Evolutionary conservation across 768 basidiomycete genomes (phyloP).

Genomic region (Suillus occidentalis): DNA sequence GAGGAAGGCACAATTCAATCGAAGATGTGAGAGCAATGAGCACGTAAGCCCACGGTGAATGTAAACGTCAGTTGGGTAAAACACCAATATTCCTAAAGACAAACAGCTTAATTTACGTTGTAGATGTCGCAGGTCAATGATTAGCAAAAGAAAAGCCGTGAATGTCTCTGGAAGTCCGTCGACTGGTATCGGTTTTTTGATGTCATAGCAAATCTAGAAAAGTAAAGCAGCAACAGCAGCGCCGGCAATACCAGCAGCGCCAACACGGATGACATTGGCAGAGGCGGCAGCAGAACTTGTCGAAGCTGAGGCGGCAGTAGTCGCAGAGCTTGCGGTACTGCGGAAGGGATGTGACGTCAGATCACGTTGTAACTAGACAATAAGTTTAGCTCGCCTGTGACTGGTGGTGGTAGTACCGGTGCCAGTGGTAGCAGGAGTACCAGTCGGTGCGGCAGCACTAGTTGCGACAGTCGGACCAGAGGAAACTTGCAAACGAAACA

Average conservation of each 20-base stretch:
- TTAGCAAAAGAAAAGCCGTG: constrained; percentile 9
- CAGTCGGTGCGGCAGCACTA: constrained; percentile 4
- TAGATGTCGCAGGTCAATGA: constrained; percentile 14
- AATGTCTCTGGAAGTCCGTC: constrained; percentile 18
- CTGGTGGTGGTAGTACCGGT: not conserved
- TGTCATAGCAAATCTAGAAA: constrained; percentile 25
- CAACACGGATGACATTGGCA: constrained; percentile 43
- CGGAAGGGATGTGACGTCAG: constrained; percentile 11
- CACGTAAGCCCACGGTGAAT: constrained; percentile 1
- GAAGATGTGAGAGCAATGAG: constrained; percentile 7
- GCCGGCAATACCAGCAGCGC: constrained; percentile 38
- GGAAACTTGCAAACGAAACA: constrained; percentile 20
- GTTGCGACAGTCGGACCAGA: constrained; percentile 22
- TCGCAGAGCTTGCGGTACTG: constrained; percentile 5
- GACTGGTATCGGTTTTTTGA: constrained; percentile 22
- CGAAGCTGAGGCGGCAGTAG: constrained; percentile 30
- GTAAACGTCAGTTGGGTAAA: constrained; percentile 4
- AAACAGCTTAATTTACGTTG: constrained; percentile 16
- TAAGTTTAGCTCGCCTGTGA: constrained; percentile 20
- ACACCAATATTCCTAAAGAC: constrained; percentile 7
- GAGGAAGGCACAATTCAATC: constrained; percentile 1
- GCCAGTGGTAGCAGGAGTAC: constrained; percentile 5
- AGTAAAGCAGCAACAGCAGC: constrained; percentile 40
- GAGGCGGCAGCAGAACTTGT: constrained; percentile 37
- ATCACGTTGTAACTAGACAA: constrained; percentile 7